Evolutionary conservation across 1,284 basidiomycete genomes (phyloP), one percentile per base, ranked within the genome.

Genomic region (Ceratobasidium sp.): DNA sequence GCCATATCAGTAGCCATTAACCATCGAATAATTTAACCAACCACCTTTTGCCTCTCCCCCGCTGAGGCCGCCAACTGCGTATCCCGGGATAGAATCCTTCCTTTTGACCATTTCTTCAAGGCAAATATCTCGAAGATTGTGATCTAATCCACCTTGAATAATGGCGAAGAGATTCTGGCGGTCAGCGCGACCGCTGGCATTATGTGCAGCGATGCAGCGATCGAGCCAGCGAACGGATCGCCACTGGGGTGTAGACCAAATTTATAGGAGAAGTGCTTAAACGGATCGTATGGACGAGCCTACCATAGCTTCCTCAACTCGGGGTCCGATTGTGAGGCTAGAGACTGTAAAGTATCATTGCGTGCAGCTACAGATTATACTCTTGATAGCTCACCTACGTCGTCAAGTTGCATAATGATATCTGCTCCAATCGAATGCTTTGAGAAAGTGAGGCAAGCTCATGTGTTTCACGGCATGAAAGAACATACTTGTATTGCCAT

Each of bases 361-460:
- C n/a, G n/a, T n/a, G n/a, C n/a, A n/a, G n/a, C n/a, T n/a, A n/a
- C n/a, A n/a, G n/a, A n/a, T n/a, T n/a, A n/a, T n/a, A n/a, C n/a
- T n/a, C n/a, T n/a, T n/a, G n/a, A n/a, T n/a, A n/a, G n/a, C 87
- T 77, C 73, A 89, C 90, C 91, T 60, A 93, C 92, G 78, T 93
- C 91, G 75, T 93, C 91, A 13, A 93, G 81, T 75, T 93, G 91
- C 91, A 93, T 93, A 72, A 94, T 92, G 69, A 94, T 94, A 76
- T 94, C 91, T 16, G 88, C 89, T 3, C 91, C 91, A 52, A 94
- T 93, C 3, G 87, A 82, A 74, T 94, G 91, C 75, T 93, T 90
- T 73, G 89, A 87, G n/a, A 39, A 39, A 47, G 50, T 56, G 44
- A 36, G 27, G 16, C n/a, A 58, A 33, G 2, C 36, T 13, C n/a